A percentile compares a stretch with the other conserved stretches of the same genome.
Evolutionary conservation across 306 rosid genomes (phyloP).

Genomic region (Citrullus colocynthis): DNA sequence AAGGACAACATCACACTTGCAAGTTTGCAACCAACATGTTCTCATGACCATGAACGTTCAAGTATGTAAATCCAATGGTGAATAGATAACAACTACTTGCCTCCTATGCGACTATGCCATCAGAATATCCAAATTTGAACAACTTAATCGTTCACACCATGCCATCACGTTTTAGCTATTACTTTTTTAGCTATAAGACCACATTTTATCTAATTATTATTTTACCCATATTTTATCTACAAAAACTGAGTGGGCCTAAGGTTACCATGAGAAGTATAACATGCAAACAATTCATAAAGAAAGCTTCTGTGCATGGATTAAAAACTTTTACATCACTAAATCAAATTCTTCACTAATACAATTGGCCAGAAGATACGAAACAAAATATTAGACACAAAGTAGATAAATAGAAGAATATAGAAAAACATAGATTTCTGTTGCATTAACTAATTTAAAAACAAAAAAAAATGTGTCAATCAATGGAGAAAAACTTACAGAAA

Average conservation of each 20-base stretch:
- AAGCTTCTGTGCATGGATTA: not conserved
- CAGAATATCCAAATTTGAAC: not conserved
- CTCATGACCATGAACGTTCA: not conserved
- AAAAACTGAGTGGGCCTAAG: not conserved
- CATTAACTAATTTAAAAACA: not conserved
- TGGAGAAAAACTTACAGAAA: constrained; percentile 32
- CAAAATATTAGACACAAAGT: not conserved
- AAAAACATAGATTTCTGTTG: not conserved
- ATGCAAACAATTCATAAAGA: not conserved
- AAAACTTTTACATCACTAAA: not conserved
- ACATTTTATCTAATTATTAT: not conserved
- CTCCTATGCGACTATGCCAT: not conserved
- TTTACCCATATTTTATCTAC: not conserved
- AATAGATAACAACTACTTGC: not conserved
- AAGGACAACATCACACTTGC: not conserved
- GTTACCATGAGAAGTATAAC: not conserved
- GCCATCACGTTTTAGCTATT: not conserved
- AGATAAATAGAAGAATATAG: not conserved
- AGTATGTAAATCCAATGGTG: not conserved
- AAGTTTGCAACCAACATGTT: not conserved
- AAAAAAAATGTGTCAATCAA: not conserved
- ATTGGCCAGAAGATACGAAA: not conserved
- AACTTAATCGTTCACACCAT: too few relatives aligned
- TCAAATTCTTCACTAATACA: not conserved
- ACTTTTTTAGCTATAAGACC: not conserved